Conservation (phyloP, 164 flowering plant genomes). For the Vitis cinerea region DNA sequence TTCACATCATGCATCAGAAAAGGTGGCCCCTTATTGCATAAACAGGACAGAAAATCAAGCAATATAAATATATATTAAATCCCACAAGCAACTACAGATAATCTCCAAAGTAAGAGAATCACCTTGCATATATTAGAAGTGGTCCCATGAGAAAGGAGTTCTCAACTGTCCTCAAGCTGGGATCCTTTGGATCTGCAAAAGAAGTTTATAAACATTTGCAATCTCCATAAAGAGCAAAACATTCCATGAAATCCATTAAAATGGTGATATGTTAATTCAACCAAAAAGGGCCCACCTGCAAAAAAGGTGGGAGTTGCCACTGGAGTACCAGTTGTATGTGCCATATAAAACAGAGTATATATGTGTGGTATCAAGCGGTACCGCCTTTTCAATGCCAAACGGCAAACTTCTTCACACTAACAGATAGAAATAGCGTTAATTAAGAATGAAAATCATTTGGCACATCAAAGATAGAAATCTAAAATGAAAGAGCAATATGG, state of each 20-base stretch:
- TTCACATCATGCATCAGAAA: not conserved
- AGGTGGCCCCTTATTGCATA: not conserved
- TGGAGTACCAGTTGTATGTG: slow-evolving; percentile 78
- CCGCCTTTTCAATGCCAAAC: slow-evolving; percentile 82
- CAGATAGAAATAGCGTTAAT: not conserved
- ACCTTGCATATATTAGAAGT: slow-evolving; percentile 81
- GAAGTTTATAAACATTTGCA: slow-evolving; percentile 1
- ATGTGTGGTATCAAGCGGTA: slow-evolving; percentile 80
- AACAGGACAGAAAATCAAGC: not conserved
- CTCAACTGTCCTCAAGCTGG: slow-evolving; percentile 62
- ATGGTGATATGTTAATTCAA: not conserved
- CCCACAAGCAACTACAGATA: not conserved
- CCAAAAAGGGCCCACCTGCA: slow-evolving; percentile 53
- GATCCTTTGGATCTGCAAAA: slow-evolving; percentile 80
- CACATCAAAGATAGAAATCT: not conserved
- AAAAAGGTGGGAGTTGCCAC: slow-evolving; percentile 87
- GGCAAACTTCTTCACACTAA: slow-evolving; percentile 98
- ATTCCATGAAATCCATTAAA: not conserved
- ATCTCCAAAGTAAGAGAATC: slow-evolving; percentile 4
- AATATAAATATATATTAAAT: not conserved
- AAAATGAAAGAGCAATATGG: not conserved
- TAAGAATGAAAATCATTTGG: not conserved
- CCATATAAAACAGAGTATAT: slow-evolving; percentile 81
- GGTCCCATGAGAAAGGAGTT: slow-evolving; percentile 88
- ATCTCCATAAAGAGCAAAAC: not conserved